Percentiles rank a stretch among this genome's conserved stretches.
These are phyloP conservation scores for Cyamopsis tetragonoloba DNA, from an alignment of 306 rosid genomes.

Conservation along the genomic window DNA sequence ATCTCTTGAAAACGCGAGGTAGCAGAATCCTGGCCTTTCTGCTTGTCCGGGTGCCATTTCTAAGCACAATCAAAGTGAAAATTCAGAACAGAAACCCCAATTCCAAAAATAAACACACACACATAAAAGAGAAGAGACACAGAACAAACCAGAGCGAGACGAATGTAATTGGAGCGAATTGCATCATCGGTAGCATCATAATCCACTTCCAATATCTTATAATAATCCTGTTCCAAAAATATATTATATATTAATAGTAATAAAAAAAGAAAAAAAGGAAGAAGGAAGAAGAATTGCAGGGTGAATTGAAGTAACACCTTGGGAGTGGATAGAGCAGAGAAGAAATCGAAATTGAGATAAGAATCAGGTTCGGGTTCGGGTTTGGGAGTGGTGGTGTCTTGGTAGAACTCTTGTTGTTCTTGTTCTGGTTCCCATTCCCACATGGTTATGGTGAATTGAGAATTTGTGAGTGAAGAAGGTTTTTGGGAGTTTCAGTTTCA, in stretches of 20 bases:
- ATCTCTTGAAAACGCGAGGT: constrained; percentile 86
- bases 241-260: neutral
- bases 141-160: constrained; percentile 77
- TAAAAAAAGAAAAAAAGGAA: neutral
- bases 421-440: constrained; percentile 40
- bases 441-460: constrained; percentile 4
- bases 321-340: constrained; percentile 57
- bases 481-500: too few relatives aligned
- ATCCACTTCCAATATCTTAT: constrained; percentile 86
- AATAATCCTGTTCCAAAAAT: constrained; percentile 58
- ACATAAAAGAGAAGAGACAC: neutral
- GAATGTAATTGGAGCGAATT: constrained; percentile 87
- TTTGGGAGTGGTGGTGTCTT: constrained; percentile 18
- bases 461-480: neutral
- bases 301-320: too few relatives aligned
- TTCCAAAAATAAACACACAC: neutral
- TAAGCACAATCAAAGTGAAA: constrained; percentile 15
- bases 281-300: too few relatives aligned
- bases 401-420: neutral
- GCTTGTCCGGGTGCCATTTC: constrained; percentile 99
- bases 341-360: constrained; percentile 53
- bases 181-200: constrained; percentile 80
- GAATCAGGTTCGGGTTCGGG: constrained; percentile 49
- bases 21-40: constrained; percentile 53
- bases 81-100: neutral